Conservation (phyloP, 768 basidiomycete genomes). For the Naganishia onofrii region DNA sequence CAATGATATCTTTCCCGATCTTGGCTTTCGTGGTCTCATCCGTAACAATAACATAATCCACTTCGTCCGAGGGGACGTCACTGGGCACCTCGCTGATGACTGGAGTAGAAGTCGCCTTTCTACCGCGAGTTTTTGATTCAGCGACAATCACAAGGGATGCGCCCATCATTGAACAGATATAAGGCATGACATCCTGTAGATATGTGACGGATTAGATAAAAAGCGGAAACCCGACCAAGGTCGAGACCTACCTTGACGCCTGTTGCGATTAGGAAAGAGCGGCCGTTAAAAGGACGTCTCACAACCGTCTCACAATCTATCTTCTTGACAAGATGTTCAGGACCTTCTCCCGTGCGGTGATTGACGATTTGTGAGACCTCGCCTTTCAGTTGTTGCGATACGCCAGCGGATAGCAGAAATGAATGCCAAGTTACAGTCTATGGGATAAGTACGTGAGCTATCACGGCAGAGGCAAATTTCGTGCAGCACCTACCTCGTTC, state of each 20-base stretch:
- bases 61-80: slow-evolving; percentile 36
- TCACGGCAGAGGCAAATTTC: neutral
- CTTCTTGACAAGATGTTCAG: slow-evolving; percentile 1
- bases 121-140: neutral
- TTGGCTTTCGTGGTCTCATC: slow-evolving; percentile 20
- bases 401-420: slow-evolving; percentile 62
- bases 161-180: slow-evolving; percentile 75
- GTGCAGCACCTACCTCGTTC: slow-evolving; percentile 28
- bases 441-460: neutral
- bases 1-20: neutral
- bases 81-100: slow-evolving; percentile 29
- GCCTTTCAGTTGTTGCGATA: slow-evolving; percentile 54
- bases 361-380: slow-evolving; percentile 59
- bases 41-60: slow-evolving; percentile 31
- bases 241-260: slow-evolving; percentile 5
- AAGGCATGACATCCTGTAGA: slow-evolving; percentile 56
- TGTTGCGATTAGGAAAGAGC: slow-evolving; percentile 4
- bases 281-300: slow-evolving; percentile 21
- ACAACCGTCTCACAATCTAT: slow-evolving; percentile 6
- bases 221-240: slow-evolving; percentile 42
- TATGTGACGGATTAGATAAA: neutral
- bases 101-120: slow-evolving; percentile 14
- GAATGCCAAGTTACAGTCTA: slow-evolving; percentile 60
- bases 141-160: slow-evolving; percentile 58
- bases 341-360: slow-evolving; percentile 56